phyloP scores from a whole-genome alignment of 768 basidiomycete genomes.

The Exidia glandulosa region DNA sequence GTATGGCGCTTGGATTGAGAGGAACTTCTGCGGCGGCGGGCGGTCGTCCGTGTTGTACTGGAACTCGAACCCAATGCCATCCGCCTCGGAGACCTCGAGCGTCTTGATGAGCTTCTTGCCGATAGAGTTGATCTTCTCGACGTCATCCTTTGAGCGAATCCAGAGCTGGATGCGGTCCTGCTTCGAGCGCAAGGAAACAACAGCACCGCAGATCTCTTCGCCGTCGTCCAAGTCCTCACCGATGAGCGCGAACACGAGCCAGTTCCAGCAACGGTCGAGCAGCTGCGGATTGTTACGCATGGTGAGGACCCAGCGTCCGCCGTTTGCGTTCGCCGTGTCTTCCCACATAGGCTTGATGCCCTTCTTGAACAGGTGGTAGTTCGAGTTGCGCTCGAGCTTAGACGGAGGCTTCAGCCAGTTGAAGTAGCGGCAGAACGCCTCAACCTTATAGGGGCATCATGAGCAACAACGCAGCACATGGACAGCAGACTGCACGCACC shows the following conservation, averaged over 20 bases:
- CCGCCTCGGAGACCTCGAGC: constrained; percentile 73
- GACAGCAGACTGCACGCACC: constrained; percentile 19
- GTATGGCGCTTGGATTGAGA: constrained; percentile 56
- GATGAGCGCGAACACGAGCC: constrained; percentile 84
- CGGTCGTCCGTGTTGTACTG: constrained; percentile 85
- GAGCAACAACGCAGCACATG: neutral
- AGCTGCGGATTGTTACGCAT: constrained; percentile 75
- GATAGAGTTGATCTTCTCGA: constrained; percentile 73
- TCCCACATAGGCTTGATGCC: constrained; percentile 98
- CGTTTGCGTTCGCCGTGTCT: constrained; percentile 81
- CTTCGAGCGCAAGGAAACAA: constrained; percentile 77
- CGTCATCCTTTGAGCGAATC: constrained; percentile 78
- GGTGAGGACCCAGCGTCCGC: constrained; percentile 92
- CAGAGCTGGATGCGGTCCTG: constrained; percentile 88
- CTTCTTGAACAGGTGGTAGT: constrained; percentile 91
- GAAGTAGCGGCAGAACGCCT: constrained; percentile 83
- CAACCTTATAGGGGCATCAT: constrained; percentile 25
- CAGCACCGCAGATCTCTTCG: constrained; percentile 58
- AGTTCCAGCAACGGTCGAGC: constrained; percentile 82
- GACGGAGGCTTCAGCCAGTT: constrained; percentile 92
- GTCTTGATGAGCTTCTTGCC: constrained; percentile 75
- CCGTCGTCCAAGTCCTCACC: constrained; percentile 63
- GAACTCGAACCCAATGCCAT: constrained; percentile 81
- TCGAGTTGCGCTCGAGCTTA: constrained; percentile 77
- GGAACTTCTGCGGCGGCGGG: constrained; percentile 70